Base-by-base conservation (phyloP, 2,329 filamentous ascomycete species). In the Diaporthe australafricana region DNA sequence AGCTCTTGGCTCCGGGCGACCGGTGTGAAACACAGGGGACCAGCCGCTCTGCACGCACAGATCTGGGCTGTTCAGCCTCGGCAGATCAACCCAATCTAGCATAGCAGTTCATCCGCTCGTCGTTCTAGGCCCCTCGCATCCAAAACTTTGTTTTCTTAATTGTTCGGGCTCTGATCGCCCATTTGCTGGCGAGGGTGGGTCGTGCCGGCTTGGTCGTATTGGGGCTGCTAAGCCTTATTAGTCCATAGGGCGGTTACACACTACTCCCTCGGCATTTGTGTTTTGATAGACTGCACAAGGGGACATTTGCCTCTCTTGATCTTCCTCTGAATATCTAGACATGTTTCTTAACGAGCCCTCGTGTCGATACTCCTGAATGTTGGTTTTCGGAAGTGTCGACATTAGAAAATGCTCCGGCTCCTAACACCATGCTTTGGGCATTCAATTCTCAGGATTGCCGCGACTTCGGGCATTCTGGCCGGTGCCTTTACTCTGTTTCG, bases 31-130 rank as follows among this genome's bases (percentile, higher is more conserved):
- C 60, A 27, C 9, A 48, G 12, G 57, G 3, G 27, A 42, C 56
- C 56, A 62, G 25, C n/a, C n/a, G 12, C 2, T 1, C 1, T 5
- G 27, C 42, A 48, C 12, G 60, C 17, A 25, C 14, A 63, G 42
- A 48, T 63, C 60, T 35, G 9, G 1, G 25, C 42, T 22, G n/a
- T 22, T 25, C 20, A 48, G 32, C 27, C 42, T 63, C 60, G 60
- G 60, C 1, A 63, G 60, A 35, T 63, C 60, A 63, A 48, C 60
- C 60, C 30, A 63, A 63, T 63, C 60, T 63, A 48, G 60, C 42
- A 63, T 48, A 48, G 60, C 5, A 35, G 60, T 63, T 63, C 42
- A 12, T 63, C 42, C 56, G 6, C 42, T 17, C 22, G 60, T 17
- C 22, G 60, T 35, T 63, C 60, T 35, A n/a, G n/a, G 22, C 27